phyloP scores from a whole-genome alignment of 139 green algal species.

The Closterium sp. region DNA sequence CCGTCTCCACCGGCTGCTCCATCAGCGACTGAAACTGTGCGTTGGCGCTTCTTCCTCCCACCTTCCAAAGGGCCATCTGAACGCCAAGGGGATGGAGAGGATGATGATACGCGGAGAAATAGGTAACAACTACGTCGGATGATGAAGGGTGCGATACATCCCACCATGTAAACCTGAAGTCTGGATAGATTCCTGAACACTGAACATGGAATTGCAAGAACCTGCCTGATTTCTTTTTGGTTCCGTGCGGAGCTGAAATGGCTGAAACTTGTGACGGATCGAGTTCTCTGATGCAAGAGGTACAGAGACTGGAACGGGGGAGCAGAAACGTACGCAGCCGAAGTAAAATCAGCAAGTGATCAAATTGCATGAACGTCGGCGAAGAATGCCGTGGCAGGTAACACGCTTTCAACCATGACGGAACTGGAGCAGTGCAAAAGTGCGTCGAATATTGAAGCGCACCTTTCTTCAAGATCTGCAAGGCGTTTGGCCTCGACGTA shows the following conservation, averaged over 20 bases:
- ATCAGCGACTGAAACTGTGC: neutral
- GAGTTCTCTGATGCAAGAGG: neutral
- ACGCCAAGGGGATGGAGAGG: neutral
- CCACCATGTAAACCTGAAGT: neutral
- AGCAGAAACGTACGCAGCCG: neutral
- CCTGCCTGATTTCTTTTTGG: neutral
- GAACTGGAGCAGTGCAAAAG: neutral
- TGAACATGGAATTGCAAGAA: neutral
- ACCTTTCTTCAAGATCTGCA: slow-evolving; percentile 44
- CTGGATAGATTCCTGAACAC: neutral
- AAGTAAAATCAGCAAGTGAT: neutral
- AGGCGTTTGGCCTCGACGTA: slow-evolving; percentile 48
- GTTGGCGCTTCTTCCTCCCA: neutral
- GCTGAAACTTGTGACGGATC: neutral
- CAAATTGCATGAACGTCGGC: too few relatives aligned
- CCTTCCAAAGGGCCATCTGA: neutral
- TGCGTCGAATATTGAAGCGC: neutral
- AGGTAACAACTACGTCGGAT: neutral
- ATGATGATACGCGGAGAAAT: neutral
- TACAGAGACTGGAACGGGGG: neutral
- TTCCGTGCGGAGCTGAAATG: neutral
- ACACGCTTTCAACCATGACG: neutral
- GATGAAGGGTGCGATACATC: neutral
- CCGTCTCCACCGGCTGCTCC: neutral
- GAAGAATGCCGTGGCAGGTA: neutral